Evolutionary conservation across 1,284 basidiomycete genomes (phyloP).

Genomic region (Ustilago bromivora): DNA sequence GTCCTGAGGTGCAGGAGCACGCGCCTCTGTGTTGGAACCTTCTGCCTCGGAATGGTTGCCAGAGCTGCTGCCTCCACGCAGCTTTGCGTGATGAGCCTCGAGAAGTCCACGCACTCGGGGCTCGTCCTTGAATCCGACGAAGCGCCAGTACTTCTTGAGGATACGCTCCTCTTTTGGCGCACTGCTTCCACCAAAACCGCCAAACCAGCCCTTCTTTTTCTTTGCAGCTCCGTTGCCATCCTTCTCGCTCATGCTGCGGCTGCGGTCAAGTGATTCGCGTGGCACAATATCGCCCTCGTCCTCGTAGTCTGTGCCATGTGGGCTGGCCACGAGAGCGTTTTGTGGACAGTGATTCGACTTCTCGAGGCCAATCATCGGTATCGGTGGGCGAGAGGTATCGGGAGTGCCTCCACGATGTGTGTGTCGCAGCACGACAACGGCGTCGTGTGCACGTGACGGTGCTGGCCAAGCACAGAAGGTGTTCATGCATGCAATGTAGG

Average conservation of each 20-base stretch:
- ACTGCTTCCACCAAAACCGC: constrained; percentile 44
- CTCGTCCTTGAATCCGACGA: constrained; percentile 69
- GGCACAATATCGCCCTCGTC: constrained; percentile 69
- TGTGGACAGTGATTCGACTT: constrained; percentile 44
- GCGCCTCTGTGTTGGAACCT: constrained; percentile 6
- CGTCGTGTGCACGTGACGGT: constrained; percentile 66
- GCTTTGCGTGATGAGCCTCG: constrained; percentile 56
- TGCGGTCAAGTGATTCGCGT: constrained; percentile 59
- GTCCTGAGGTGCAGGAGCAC: constrained; percentile 28
- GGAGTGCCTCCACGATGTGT: constrained; percentile 32
- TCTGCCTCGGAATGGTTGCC: constrained; percentile 12
- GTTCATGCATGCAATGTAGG: constrained; percentile 71
- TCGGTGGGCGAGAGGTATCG: constrained; percentile 28
- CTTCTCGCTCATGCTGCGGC: constrained; percentile 19
- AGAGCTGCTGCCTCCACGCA: constrained; percentile 16
- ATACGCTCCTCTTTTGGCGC: constrained; percentile 62
- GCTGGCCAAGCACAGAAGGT: constrained; percentile 70
- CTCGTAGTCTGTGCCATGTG: constrained; percentile 45
- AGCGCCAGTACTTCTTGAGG: constrained; percentile 70
- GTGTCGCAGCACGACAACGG: constrained; percentile 68
- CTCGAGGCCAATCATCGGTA: constrained; percentile 45
- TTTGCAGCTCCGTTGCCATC: constrained; percentile 18
- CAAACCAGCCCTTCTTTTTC: constrained; percentile 61
- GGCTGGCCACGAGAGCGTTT: constrained; percentile 35
- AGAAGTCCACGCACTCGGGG: constrained; percentile 59